A percentile compares a stretch with the other conserved stretches of the same genome.
phyloP scores from a whole-genome alignment of 345 rosid genomes.

The Citrus mangshanensis region DNA sequence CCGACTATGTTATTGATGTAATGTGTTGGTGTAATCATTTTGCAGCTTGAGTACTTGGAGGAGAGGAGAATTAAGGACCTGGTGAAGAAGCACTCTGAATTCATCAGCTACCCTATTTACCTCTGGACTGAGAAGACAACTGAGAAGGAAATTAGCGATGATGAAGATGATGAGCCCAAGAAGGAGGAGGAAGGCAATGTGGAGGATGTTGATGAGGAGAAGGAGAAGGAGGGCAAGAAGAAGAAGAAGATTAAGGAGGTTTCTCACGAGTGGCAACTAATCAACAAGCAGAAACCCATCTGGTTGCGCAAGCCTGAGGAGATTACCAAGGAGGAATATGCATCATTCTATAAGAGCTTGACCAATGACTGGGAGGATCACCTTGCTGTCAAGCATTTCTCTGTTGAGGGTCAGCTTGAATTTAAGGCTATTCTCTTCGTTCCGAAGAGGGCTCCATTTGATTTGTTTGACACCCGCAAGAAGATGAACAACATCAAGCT shows the following conservation, averaged over 20 bases:
- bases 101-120: constrained; percentile 84
- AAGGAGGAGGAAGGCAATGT: constrained; percentile 73
- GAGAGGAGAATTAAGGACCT: constrained; percentile 92
- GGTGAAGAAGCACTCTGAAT: constrained; percentile 91
- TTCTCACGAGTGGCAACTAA: constrained; percentile 78
- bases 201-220: constrained; percentile 81
- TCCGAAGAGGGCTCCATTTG: constrained; percentile 83
- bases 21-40: neutral
- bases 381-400: constrained; percentile 82
- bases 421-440: constrained; percentile 83
- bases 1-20: neutral
- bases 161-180: constrained; percentile 72
- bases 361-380: constrained; percentile 91
- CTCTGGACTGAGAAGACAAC: constrained; percentile 89
- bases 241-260: constrained; percentile 92
- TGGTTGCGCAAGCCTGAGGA: constrained; percentile 95
- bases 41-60: constrained; percentile 75
- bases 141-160: constrained; percentile 85
- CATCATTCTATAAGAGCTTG: constrained; percentile 83
- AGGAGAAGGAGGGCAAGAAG: constrained; percentile 56
- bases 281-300: constrained; percentile 90
- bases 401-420: constrained; percentile 93
- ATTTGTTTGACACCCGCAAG: constrained; percentile 81
- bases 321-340: constrained; percentile 83
- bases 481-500: constrained; percentile 86